Evolutionary conservation across 305 asterid genomes (phyloP).

Genomic region (Salvia sclarea): DNA sequence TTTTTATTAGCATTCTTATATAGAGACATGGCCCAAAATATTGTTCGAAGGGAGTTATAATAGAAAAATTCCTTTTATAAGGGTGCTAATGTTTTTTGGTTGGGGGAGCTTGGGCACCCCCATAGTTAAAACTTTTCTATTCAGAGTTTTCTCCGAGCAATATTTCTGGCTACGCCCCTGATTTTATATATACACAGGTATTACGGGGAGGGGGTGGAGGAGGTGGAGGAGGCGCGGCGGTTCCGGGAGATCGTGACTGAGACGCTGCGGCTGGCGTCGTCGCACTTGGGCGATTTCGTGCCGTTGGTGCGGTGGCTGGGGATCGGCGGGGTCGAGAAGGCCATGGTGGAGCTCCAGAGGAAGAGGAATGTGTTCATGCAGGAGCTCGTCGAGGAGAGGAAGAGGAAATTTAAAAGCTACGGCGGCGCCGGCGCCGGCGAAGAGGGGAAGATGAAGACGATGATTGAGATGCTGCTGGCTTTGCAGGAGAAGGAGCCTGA

Average conservation of each 20-base stretch:
- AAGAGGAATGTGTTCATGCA: constrained; percentile 56
- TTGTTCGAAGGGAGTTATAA: no score
- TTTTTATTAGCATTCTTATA: no score
- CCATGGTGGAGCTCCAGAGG: constrained; percentile 43
- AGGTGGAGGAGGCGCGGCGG: constrained; percentile 49
- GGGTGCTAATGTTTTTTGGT: no score
- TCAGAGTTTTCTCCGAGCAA: no score
- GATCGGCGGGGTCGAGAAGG: constrained; percentile 49
- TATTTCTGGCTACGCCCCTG: no score
- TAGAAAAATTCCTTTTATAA: no score
- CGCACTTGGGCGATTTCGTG: constrained; percentile 57
- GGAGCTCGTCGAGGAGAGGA: constrained; percentile 47
- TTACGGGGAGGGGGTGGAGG: constrained; percentile 61
- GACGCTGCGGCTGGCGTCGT: constrained; percentile 37
- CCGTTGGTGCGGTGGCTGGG: constrained; percentile 68
- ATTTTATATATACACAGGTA: no score
- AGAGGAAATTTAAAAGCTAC: constrained; percentile 20
- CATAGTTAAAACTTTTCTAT: no score
- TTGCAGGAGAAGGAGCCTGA: constrained; percentile 53
- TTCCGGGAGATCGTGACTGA: constrained; percentile 58
- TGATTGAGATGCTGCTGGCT: constrained; percentile 53
- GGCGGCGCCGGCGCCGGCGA: constrained; percentile 16
- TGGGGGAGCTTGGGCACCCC: no score
- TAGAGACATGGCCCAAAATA: no score
- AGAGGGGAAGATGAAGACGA: not conserved